A percentile compares a stretch with the other conserved stretches of the same genome.
These are phyloP conservation scores for Xylaria nigripes DNA, from an alignment of 495 filamentous ascomycete genomes.

Conservation along the genomic window DNA sequence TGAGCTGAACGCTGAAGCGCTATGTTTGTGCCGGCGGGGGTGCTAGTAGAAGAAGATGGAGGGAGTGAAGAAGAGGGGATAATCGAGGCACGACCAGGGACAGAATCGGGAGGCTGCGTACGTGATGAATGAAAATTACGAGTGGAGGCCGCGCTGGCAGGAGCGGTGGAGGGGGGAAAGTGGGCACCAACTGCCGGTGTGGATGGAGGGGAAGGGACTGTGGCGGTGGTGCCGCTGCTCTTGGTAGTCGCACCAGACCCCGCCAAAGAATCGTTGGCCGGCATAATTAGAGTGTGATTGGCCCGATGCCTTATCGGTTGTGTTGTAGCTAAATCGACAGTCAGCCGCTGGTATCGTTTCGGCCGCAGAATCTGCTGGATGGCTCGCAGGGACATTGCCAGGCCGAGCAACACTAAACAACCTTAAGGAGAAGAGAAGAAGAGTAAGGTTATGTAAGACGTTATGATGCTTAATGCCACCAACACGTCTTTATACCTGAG, in stretches of 20 bases:
- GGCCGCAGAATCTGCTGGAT: constrained; percentile 8
- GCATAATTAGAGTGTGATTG: not conserved
- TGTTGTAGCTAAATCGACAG: not conserved
- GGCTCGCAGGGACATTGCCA: constrained; percentile 1
- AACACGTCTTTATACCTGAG: no score
- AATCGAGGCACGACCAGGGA: not conserved
- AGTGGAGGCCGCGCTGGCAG: constrained; percentile 6
- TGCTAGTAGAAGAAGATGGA: constrained; percentile 27
- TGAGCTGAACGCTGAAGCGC: constrained; percentile 44
- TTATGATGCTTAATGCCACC: no score
- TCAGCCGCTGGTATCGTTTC: constrained; percentile 4
- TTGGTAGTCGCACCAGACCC: not conserved
- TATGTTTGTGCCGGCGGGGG: constrained; percentile 26
- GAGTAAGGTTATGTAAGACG: not conserved
- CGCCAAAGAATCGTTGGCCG: not conserved
- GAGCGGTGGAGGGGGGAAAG: not conserved
- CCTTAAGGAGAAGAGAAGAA: not conserved
- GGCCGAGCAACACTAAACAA: not conserved
- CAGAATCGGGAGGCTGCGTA: constrained; percentile 11
- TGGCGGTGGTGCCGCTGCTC: not conserved
- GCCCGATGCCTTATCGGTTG: constrained; percentile 3
- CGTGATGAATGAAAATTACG: constrained; percentile 20
- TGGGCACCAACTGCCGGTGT: not conserved
- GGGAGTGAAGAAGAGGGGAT: constrained; percentile 19
- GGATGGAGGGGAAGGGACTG: not conserved